Evolutionary conservation across 2,329 filamentous ascomycete species (phyloP).

Genomic region (Madurella fahalii): DNA sequence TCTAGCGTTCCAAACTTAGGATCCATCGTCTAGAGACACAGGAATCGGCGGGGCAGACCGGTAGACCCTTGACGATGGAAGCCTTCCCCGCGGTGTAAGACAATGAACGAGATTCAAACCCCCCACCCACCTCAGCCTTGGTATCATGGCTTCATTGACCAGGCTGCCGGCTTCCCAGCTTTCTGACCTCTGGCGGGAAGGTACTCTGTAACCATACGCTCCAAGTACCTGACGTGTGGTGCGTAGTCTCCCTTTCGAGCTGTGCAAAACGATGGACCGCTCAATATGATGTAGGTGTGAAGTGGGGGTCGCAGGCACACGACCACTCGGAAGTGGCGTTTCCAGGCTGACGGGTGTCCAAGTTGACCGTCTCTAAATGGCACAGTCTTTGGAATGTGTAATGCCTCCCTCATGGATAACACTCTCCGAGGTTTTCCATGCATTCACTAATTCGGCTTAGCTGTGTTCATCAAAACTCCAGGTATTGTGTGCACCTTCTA

Average conservation of each 20-base stretch:
- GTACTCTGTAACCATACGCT: background rate
- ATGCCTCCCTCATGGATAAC: background rate
- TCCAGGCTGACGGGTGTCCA: no score
- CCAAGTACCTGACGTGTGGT: background rate
- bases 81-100: background rate
- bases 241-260: no score
- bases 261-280: background rate
- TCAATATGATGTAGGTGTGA: background rate
- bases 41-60: no score
- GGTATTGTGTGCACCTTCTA: background rate
- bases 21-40: no score
- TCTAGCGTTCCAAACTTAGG: no score
- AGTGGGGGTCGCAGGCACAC: constrained; percentile 13
- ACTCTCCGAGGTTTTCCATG: no score
- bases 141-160: background rate
- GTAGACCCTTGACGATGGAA: no score
- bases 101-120: background rate
- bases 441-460: no score
- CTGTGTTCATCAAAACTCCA: background rate
- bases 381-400: background rate
- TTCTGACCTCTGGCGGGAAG: background rate
- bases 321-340: constrained; percentile 5
- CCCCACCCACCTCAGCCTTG: background rate
- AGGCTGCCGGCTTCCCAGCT: background rate
- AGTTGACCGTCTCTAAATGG: background rate